These are phyloP conservation scores for Calocybe indica DNA, from an alignment of 768 basidiomycete genomes.

Conservation along the genomic window DNA sequence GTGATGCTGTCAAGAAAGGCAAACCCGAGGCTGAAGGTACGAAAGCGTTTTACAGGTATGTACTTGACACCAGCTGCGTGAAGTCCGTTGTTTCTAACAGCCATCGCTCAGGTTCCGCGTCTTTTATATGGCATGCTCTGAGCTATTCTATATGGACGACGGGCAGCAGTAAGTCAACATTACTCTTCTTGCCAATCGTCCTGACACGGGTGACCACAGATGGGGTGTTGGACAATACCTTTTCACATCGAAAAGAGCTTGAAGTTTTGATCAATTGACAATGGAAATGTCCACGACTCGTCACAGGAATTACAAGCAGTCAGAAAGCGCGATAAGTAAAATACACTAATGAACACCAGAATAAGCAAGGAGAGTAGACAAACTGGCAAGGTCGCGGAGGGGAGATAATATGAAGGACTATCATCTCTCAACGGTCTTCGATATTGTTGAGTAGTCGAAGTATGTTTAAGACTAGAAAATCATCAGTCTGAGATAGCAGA, in stretches of 20 bases:
- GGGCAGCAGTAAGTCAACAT: conserved; percentile 53
- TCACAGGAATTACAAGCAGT: too few species aligned
- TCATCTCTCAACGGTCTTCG: conserved; percentile 34
- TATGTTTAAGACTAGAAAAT: conserved; percentile 66
- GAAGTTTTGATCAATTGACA: too few species aligned
- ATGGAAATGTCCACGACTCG: too few species aligned
- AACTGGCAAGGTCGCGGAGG: too few species aligned
- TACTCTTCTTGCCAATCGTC: not conserved
- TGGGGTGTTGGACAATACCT: conserved; percentile 56
- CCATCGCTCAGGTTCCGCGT: conserved; percentile 47
- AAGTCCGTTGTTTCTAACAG: not conserved
- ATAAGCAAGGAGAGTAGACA: too few species aligned
- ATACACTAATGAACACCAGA: too few species aligned
- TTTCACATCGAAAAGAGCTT: conserved; percentile 30
- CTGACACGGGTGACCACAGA: conserved; percentile 19
- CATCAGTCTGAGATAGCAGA: too few species aligned
- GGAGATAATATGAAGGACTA: too few species aligned
- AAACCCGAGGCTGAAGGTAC: conserved; percentile 40
- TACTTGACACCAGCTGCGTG: not conserved
- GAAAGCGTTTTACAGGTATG: conserved; percentile 53
- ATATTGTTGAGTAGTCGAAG: conserved; percentile 71
- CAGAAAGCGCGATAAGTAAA: too few species aligned
- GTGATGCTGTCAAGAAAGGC: conserved; percentile 42
- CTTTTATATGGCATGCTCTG: conserved; percentile 68
- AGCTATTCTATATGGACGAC: conserved; percentile 54